Evolutionary conservation across 2,329 filamentous ascomycete species (phyloP).

Genomic region (Penicillium sp.): DNA sequence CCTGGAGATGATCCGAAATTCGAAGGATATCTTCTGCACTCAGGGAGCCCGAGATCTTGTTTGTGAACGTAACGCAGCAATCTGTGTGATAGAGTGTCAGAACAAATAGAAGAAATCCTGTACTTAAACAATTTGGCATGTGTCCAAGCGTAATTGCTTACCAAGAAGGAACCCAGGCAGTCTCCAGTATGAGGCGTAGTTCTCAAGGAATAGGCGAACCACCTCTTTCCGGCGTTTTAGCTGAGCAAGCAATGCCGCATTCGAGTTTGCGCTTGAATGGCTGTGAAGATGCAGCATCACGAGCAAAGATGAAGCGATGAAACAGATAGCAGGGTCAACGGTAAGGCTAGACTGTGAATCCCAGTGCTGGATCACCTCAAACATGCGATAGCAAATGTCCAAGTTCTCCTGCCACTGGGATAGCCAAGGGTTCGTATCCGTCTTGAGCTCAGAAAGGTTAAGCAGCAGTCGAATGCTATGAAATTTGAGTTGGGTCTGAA

Average conservation of each 20-base stretch:
- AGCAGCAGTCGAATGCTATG: neutral
- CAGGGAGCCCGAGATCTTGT: neutral
- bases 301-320: neutral
- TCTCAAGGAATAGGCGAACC: neutral
- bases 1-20: neutral
- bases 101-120: neutral
- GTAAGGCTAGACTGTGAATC: neutral
- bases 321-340: neutral
- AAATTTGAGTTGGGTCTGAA: neutral
- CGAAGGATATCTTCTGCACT: neutral
- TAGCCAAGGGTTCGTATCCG: neutral
- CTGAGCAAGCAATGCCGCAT: neutral
- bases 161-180: neutral
- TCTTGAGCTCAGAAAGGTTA: neutral
- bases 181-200: neutral
- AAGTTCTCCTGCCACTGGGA: neutral
- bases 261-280: neutral
- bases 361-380: neutral
- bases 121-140: neutral
- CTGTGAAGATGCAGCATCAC: neutral
- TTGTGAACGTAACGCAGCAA: neutral
- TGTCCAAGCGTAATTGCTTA: neutral
- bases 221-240: neutral
- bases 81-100: neutral
- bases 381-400: neutral